Base-by-base conservation (phyloP, 2,329 filamentous ascomycete genomes). In the Phoma sp. region DNA sequence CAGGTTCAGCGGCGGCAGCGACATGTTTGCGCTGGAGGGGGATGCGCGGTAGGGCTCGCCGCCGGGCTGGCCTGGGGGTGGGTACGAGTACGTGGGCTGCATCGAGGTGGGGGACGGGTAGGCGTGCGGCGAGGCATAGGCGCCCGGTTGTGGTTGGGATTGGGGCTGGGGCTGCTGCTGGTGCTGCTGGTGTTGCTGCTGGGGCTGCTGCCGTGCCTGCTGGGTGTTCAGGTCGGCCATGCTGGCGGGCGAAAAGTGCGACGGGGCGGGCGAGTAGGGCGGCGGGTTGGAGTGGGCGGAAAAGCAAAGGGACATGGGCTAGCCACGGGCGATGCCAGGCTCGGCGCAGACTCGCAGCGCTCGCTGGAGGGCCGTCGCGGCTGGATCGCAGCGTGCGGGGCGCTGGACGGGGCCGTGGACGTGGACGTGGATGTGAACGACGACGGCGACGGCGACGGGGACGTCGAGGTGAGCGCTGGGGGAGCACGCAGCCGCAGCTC, bases 21-120 rank as follows among this genome's bases (percentile, higher is more conserved):
- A 71, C 68, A 77, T 75, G 61, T 70, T 77, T 62, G 76, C 74
- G 71, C 68, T 76, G 69, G 73, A 79, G 54, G 69, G 81, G 66
- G 67, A 82, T 62, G 73, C 78, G 63, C 79, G 76, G 63, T 81
- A 80, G 61, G 76, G 71, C 59, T 81, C 78, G 59, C 67, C 68
- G 57, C 51, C 60, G 43, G 65, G 61, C 65, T 72, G 72, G 51
- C 68, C 73, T 45, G 74, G 75, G 17, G 72, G 73, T 52, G 80
- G 79, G 57, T 82, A 82, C 33, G 74, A 71, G 73, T 82, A 82
- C 43, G 80, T 77, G 33, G 79, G 74, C 65, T 75, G 73, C 74
- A 77, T 80, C 48, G 79, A 80, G 22, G 40, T 55, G 36, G 81
- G 81, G 47, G 80, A 82, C 9, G 80, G 80, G 63, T 82, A 82